Base-by-base conservation (phyloP, 768 basidiomycete genomes). In the Agaricus blazei region DNA sequence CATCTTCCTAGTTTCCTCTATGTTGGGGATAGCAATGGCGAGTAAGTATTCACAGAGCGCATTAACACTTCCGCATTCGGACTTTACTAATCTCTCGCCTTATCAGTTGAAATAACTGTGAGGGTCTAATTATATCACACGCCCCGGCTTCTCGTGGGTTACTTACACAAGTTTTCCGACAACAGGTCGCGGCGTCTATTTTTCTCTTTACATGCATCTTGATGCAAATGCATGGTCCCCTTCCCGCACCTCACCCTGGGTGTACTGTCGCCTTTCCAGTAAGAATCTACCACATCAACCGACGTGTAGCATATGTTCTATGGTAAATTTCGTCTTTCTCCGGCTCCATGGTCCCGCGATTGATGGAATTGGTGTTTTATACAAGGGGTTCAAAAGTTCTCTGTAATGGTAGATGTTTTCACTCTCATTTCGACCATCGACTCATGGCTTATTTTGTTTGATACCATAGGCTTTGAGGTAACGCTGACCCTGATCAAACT, bases 161-260 rank as follows among this genome's bases (percentile, higher is more conserved):
- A 9, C 37, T 31, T 31, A 51, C 19, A 34, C 11, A 11, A 34
- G 14, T 12, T 23, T 15, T 5, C 26, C 43, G 9, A 14, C 23
- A 9, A 23, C 37, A 54, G 52, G 38, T 26, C 27, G 36, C 45
- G 11, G 34, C 4, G 11, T 54, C 38, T 38, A 6, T 38, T 1
- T 46, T 28, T 31, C 27, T 54, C 36, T 15, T 47, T 28, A 23
- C 14, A 27, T n/a, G 23, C 37, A 54, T 40, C 31, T 47, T 45
- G n/a, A 47, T 45, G n/a, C 45, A 54, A 44, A 47, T 54, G 8
- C 47, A 46, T 31, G 52, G 52, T 4, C 40, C 36, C 7, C n/a
- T 54, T 26, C 45, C 40, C 3, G 26, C 27, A 8, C 45, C 45
- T 9, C 23, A 40, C 14, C 45, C 45, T 3, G 46, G 52, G 14